Conservation (phyloP, 2,329 filamentous ascomycete genomes). For the Penicillium rolfsii region DNA sequence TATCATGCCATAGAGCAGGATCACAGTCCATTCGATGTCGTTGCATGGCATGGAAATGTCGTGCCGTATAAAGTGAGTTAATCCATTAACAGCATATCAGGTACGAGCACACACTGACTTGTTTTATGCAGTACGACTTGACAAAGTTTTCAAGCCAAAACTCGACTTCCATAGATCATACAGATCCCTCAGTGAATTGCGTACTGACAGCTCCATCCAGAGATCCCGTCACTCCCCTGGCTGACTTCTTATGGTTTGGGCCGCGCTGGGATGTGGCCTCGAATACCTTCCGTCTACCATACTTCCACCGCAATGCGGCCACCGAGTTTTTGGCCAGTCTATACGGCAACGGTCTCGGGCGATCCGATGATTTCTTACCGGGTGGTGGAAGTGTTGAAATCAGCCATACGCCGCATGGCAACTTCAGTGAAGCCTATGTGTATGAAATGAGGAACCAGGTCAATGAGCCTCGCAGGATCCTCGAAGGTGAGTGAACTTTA, state of each 20-base stretch:
- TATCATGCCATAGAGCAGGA: slow-evolving; percentile 61
- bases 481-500: slow-evolving; percentile 37
- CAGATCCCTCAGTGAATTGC: slow-evolving; percentile 68
- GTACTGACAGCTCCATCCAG: slow-evolving; percentile 55
- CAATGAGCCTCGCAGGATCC: slow-evolving; percentile 48
- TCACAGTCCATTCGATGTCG: slow-evolving; percentile 68
- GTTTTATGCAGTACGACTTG: slow-evolving; percentile 50
- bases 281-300: slow-evolving; percentile 72
- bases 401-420: slow-evolving; percentile 36
- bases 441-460: slow-evolving; percentile 51
- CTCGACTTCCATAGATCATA: slow-evolving; percentile 64
- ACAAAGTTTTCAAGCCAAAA: slow-evolving; percentile 62
- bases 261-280: slow-evolving; percentile 71
- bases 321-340: slow-evolving; percentile 49
- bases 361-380: slow-evolving; percentile 34
- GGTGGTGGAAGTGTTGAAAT: slow-evolving; percentile 35
- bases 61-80: slow-evolving; percentile 56
- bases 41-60: slow-evolving; percentile 69
- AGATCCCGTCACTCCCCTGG: slow-evolving; percentile 62
- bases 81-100: neutral
- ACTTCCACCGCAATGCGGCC: slow-evolving; percentile 72
- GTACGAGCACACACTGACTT: neutral
- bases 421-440: slow-evolving; percentile 51
- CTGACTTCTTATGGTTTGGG: slow-evolving; percentile 74
- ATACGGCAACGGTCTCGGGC: slow-evolving; percentile 35